A percentile compares a stretch with the other conserved stretches of the same genome.
These are phyloP conservation scores for Umbelopsis sp. DNA, from an alignment of 371 early-diverging fungal species.

Conservation along the genomic window DNA sequence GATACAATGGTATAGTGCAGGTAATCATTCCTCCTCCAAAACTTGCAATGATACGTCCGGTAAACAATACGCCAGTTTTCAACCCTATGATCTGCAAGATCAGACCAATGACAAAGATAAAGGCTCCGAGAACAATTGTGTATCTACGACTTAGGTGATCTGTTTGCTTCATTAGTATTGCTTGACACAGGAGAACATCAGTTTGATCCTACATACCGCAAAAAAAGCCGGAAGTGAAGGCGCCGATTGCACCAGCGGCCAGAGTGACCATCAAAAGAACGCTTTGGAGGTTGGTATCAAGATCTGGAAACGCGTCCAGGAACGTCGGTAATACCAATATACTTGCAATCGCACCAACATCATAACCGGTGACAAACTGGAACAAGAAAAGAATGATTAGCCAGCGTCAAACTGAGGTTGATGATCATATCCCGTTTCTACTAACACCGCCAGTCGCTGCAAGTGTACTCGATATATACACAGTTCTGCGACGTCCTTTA, in stretches of 20 bases:
- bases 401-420: neutral
- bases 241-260: constrained; percentile 6
- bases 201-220: neutral
- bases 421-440: neutral
- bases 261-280: constrained; percentile 8
- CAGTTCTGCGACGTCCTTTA: constrained; percentile 26
- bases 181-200: neutral
- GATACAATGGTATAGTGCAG: constrained; percentile 43
- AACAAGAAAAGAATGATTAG: neutral
- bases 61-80: constrained; percentile 40
- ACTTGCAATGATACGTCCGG: constrained; percentile 45
- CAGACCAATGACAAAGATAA: constrained; percentile 42
- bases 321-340: constrained; percentile 24
- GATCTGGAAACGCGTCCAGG: neutral
- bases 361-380: constrained; percentile 24
- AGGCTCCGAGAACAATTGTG: constrained; percentile 40
- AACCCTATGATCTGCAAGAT: constrained; percentile 47
- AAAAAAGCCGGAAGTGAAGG: neutral
- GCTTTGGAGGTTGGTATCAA: constrained; percentile 1
- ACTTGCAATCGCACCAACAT: constrained; percentile 25
- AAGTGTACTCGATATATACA: constrained; percentile 25
- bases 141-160: constrained; percentile 48
- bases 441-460: constrained; percentile 24
- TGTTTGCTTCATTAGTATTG: constrained; percentile 23
- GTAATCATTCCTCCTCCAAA: constrained; percentile 49